phyloP scores from a whole-genome alignment of 352 stramenopile genomes.

The Saprolegnia parasitica region DNA sequence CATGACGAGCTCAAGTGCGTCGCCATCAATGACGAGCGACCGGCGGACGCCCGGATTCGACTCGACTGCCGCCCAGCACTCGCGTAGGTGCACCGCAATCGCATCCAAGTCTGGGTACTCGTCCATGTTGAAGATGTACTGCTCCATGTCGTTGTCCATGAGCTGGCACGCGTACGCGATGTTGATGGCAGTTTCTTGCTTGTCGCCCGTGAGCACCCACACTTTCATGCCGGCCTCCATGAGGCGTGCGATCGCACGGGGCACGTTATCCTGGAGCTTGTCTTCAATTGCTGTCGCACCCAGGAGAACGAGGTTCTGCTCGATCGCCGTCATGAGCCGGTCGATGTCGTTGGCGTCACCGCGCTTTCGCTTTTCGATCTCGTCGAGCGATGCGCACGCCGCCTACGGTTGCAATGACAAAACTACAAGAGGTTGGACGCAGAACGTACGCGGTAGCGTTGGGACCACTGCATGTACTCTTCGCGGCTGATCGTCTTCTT shows the following conservation, averaged over 20 bases:
- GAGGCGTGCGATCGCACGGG: constrained; percentile 88
- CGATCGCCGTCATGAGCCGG: constrained; percentile 77
- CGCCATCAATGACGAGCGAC: constrained; percentile 67
- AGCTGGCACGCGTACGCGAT: constrained; percentile 91
- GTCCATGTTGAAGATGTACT: constrained; percentile 72
- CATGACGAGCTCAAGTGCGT: constrained; percentile 71
- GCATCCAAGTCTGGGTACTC: constrained; percentile 58
- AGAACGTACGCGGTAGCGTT: constrained; percentile 40
- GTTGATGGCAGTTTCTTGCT: constrained; percentile 94
- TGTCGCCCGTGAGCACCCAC: constrained; percentile 95
- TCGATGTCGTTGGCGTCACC: constrained; percentile 77
- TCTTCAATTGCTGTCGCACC: constrained; percentile 94
- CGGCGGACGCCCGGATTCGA: constrained; percentile 37
- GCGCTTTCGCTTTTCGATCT: constrained; percentile 71
- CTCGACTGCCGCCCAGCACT: neutral
- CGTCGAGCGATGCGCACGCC: constrained; percentile 79
- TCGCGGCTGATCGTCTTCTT: constrained; percentile 46
- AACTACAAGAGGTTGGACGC: constrained; percentile 26
- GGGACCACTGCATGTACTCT: constrained; percentile 64
- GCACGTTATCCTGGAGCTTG: constrained; percentile 87
- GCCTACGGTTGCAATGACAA: no score
- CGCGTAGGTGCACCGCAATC: constrained; percentile 42
- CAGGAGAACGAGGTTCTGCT: constrained; percentile 81
- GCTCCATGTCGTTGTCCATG: constrained; percentile 91
- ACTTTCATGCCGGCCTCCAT: constrained; percentile 90